Conservation (phyloP, 352 stramenopile species). For the Phytophthora sp. region DNA sequence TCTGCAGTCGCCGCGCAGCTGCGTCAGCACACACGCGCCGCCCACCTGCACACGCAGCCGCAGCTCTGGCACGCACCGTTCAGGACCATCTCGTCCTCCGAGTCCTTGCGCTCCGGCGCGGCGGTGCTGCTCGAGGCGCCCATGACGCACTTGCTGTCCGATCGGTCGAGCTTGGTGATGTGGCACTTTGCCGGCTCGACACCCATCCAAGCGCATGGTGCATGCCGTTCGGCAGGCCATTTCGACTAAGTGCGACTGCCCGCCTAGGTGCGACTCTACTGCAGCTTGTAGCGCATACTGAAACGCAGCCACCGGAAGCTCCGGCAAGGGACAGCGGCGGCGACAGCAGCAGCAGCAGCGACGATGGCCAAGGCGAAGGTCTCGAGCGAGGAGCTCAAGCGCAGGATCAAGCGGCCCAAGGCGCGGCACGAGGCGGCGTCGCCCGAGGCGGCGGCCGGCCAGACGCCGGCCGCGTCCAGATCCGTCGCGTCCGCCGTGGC, state of each 20-base stretch:
- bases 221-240: no score
- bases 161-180: conserved; percentile 28
- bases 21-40: conserved; percentile 3
- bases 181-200: conserved; percentile 30
- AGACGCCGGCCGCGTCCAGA: conserved; percentile 16
- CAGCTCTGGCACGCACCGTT: conserved; percentile 49
- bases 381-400: conserved; percentile 69
- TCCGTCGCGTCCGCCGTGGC: conserved; percentile 22
- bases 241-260: no score
- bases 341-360: conserved; percentile 10
- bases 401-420: conserved; percentile 71
- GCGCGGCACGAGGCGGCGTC: conserved; percentile 36
- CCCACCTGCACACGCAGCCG: not conserved
- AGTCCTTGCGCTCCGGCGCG: conserved; percentile 53
- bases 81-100: conserved; percentile 63
- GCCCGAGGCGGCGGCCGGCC: conserved; percentile 5
- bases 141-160: conserved; percentile 33
- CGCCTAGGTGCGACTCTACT: no score
- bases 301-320: conserved; percentile 25
- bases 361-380: conserved; percentile 71
- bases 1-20: conserved; percentile 22
- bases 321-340: conserved; percentile 31
- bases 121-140: conserved; percentile 46
- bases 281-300: conserved; percentile 9
- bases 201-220: no score